Conservation (phyloP, 805 yeast genomes). For the Candida manassasensis region DNA sequence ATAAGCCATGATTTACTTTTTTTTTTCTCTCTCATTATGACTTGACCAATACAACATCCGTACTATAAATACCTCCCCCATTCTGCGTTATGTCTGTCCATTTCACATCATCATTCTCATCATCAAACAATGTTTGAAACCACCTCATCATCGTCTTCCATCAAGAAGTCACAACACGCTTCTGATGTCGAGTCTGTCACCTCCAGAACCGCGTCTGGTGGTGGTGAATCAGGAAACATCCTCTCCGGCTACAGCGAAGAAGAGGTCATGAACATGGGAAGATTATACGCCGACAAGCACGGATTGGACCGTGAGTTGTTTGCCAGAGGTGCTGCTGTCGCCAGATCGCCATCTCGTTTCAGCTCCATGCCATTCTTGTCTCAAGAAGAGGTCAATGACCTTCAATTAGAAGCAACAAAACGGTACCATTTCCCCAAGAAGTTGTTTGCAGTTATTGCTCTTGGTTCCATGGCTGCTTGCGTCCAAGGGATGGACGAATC, state of each 20-base stretch:
- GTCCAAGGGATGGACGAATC: slow-evolving; percentile 78
- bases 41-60: too few species aligned
- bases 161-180: too few species aligned
- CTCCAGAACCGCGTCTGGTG: slow-evolving; percentile 17
- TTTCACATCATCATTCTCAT: too few species aligned
- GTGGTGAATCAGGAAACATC: slow-evolving; percentile 37
- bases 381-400: slow-evolving; percentile 43
- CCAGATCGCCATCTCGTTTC: slow-evolving; percentile 52
- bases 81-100: too few species aligned
- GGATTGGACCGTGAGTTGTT: slow-evolving; percentile 55
- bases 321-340: slow-evolving; percentile 56
- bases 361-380: slow-evolving; percentile 50
- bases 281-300: slow-evolving; percentile 56
- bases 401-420: slow-evolving; percentile 42
- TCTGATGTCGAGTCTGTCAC: slow-evolving; percentile 5
- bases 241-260: slow-evolving; percentile 54
- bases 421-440: slow-evolving; percentile 45
- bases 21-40: too few species aligned
- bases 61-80: too few species aligned
- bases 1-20: too few species aligned
- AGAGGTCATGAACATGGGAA: slow-evolving; percentile 66
- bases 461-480: slow-evolving; percentile 64
- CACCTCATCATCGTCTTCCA: too few species aligned
- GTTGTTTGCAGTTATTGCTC: slow-evolving; percentile 48
- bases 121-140: too few species aligned